phyloP scores from a whole-genome alignment of 371 early-diverging fungal genomes.

The Actinomucor elegans region DNA sequence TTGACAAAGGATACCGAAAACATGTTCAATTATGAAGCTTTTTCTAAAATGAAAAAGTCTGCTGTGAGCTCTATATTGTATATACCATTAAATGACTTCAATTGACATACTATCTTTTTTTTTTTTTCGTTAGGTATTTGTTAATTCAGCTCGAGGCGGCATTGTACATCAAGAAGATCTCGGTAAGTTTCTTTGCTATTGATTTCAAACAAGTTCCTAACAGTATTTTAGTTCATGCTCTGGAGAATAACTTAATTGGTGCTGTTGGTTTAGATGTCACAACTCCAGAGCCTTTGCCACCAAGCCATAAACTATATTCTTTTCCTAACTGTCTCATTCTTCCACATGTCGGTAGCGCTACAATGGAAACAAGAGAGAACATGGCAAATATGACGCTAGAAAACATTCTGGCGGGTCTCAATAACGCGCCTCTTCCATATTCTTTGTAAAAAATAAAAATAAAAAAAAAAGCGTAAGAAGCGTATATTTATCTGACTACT shows the following conservation, averaged over 20 bases:
- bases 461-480: too few relatives aligned
- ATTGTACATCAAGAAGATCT: constrained; percentile 79
- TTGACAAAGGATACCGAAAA: constrained; percentile 68
- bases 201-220: not conserved
- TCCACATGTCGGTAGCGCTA: constrained; percentile 79
- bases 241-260: constrained; percentile 62
- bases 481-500: too few relatives aligned
- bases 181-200: constrained; percentile 13
- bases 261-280: constrained; percentile 87
- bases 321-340: constrained; percentile 70
- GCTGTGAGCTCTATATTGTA: constrained; percentile 55
- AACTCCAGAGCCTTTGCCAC: constrained; percentile 81
- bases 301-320: constrained; percentile 56
- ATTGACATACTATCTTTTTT: too few relatives aligned
- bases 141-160: constrained; percentile 83
- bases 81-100: too few relatives aligned
- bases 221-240: constrained; percentile 48
- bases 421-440: constrained; percentile 27
- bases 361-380: constrained; percentile 76
- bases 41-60: constrained; percentile 68
- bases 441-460: not conserved
- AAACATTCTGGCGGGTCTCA: constrained; percentile 29
- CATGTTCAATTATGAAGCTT: constrained; percentile 67
- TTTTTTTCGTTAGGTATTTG: constrained; percentile 72
- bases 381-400: constrained; percentile 63